Evolutionary conservation across 2,329 filamentous ascomycete species (phyloP).

Genomic region (Penicillium sp.): DNA sequence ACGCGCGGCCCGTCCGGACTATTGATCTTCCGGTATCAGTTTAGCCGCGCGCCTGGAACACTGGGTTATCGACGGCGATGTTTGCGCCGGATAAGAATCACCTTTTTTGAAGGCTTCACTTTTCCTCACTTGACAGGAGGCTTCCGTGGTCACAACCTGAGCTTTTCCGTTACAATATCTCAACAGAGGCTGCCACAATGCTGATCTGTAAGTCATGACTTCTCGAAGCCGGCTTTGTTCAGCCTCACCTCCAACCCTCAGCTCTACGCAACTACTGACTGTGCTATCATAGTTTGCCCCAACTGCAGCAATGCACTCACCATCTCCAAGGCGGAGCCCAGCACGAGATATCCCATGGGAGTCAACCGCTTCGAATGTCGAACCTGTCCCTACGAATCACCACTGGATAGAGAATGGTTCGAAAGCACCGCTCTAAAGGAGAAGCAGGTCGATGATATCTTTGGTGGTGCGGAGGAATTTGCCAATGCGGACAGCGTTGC

Average conservation of each 20-base stretch:
- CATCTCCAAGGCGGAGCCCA: slow-evolving; percentile 44
- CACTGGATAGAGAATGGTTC: slow-evolving; percentile 76
- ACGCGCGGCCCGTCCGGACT: slow-evolving; percentile 12
- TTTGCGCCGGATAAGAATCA: slow-evolving; percentile 1
- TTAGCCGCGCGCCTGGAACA: slow-evolving; percentile 26
- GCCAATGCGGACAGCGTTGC: slow-evolving; percentile 84
- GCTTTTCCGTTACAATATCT: background rate
- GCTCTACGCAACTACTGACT: slow-evolving; percentile 19
- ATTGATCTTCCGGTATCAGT: slow-evolving; percentile 15
- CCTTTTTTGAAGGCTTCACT: background rate
- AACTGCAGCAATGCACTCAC: slow-evolving; percentile 53
- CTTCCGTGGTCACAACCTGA: background rate
- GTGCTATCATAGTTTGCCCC: slow-evolving; percentile 44
- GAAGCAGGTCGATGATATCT: slow-evolving; percentile 85
- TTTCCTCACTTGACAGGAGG: background rate
- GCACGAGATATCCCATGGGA: slow-evolving; percentile 41
- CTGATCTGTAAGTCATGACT: slow-evolving; percentile 22
- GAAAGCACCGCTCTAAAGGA: slow-evolving; percentile 78
- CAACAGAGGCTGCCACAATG: slow-evolving; percentile 8
- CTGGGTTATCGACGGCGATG: slow-evolving; percentile 2
- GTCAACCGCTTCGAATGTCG: slow-evolving; percentile 90
- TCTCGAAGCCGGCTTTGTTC: background rate
- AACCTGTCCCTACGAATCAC: slow-evolving; percentile 89
- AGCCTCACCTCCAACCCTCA: background rate
- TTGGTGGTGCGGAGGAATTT: slow-evolving; percentile 86